Percentiles rank a stretch among this genome's conserved stretches.
Conservation (phyloP, 495 filamentous ascomycete species). For the Aspergillus carlsbadensis region DNA sequence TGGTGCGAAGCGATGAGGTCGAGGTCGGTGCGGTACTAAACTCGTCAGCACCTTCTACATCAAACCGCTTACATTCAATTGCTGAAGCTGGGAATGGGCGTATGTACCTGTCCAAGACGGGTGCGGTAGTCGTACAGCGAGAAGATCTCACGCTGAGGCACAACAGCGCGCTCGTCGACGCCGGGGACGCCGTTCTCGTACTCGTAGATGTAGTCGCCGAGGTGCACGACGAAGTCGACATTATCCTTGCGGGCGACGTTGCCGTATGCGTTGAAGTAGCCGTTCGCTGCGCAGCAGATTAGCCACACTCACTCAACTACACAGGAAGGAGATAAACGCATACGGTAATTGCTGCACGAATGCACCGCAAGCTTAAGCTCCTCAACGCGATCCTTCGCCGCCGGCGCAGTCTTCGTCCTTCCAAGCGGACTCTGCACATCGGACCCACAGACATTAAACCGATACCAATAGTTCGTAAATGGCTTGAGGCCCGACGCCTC, state of each 20-base stretch:
- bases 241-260: conserved; percentile 57
- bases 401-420: conserved; percentile 54
- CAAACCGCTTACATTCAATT: not conserved
- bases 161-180: conserved; percentile 37
- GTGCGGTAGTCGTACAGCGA: conserved; percentile 60
- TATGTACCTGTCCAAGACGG: conserved; percentile 28
- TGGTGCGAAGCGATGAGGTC: conserved; percentile 59
- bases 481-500: conserved; percentile 55
- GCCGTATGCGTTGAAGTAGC: conserved; percentile 24
- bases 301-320: not conserved
- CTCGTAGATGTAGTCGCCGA: conserved; percentile 70
- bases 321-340: conserved; percentile 15
- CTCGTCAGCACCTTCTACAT: too few species aligned
- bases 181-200: conserved; percentile 47
- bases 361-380: conserved; percentile 54
- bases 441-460: conserved; percentile 53
- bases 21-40: conserved; percentile 43
- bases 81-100: not conserved
- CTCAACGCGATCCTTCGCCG: conserved; percentile 22
- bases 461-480: conserved; percentile 59
- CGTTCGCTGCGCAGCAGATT: conserved; percentile 10
- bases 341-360: conserved; percentile 57
- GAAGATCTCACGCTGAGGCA: conserved; percentile 50
- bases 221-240: conserved; percentile 59
- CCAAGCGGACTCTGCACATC: conserved; percentile 45